Conservation (phyloP, 345 rosid species). For the Hibiscus mutabilis region DNA sequence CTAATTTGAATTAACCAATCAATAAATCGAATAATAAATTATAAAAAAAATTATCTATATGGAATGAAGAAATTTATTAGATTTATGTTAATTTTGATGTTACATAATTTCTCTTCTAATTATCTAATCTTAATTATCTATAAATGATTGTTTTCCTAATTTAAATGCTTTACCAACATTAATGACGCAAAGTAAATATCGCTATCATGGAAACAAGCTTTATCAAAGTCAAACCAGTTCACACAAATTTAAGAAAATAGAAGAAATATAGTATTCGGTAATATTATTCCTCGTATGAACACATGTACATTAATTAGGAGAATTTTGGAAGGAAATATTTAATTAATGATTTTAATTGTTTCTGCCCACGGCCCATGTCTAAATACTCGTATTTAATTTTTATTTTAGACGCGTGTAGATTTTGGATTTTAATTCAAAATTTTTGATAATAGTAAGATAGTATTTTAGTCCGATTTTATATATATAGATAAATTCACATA, state of each 20-base stretch:
- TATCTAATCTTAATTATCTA: background rate
- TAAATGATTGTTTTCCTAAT: slow-evolving; percentile 13
- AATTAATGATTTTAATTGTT: background rate
- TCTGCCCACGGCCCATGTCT: no score
- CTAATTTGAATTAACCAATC: no score
- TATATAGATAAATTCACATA: no score
- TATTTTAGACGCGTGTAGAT: background rate
- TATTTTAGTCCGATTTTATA: no score
- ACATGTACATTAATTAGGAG: background rate
- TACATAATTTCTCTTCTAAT: background rate
- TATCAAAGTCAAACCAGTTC: slow-evolving; percentile 21
- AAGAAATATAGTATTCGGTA: background rate
- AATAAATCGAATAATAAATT: no score
- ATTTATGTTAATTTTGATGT: no score
- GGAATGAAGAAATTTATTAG: no score
- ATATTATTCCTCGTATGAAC: background rate
- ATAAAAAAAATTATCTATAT: no score
- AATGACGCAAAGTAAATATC: slow-evolving; percentile 21
- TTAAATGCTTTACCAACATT: slow-evolving; percentile 17
- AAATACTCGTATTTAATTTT: no score
- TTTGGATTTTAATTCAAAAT: background rate
- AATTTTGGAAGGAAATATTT: background rate
- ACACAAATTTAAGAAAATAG: no score
- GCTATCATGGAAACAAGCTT: slow-evolving; percentile 14
- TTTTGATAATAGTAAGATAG: no score